Evolutionary conservation across 2,329 filamentous ascomycete species (phyloP), one percentile per base, ranked within the genome.

Genomic region (Dothideomycetidae sp.): DNA sequence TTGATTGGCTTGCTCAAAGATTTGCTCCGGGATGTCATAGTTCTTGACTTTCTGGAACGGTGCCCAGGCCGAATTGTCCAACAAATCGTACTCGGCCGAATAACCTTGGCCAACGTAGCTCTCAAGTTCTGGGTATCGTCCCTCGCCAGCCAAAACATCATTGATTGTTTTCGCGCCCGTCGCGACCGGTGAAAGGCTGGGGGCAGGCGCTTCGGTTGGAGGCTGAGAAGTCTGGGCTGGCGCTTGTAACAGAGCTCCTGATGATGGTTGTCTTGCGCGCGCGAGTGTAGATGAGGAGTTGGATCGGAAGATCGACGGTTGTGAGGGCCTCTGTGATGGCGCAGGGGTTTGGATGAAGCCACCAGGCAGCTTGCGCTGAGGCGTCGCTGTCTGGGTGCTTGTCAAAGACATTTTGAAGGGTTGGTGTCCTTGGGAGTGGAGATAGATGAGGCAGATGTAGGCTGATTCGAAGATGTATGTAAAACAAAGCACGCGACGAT

Each of bases 1-100:
- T 36, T 74, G 69, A 50, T 98, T 92, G 57, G 92, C 88, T 54
- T 93, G 85, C 49, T 92, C 81, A 53, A 96, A 88, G 36, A 98
- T 81, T 51, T 76, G 74, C 48, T 94, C 85, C 33, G 90, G 90
- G 37, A 98, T 88, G 49, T 81, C 78, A 61, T 93, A 88, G 59
- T 79, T 81, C 49, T 81, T 78, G 17, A 79, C 73, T 59, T 81
- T 83, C 54, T 93, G 81, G 55, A 94, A 98, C 1, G 90, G 90
- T 29, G 81, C 75, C 81, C 85, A 90, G 44, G 85, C 71, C 48
- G 69, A 60, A 39, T 66, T 66, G 26, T 57, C 63, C 29, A 81
- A 73, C 33, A 93, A 64, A 50, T 94, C 84, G 62, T 96, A 96
- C 46, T 93, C 85, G 50, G 82, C 88, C 4, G 86, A 93, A 46